Evolutionary conservation across 257 asterid species (phyloP).

Genomic region (Solanum acaule): DNA sequence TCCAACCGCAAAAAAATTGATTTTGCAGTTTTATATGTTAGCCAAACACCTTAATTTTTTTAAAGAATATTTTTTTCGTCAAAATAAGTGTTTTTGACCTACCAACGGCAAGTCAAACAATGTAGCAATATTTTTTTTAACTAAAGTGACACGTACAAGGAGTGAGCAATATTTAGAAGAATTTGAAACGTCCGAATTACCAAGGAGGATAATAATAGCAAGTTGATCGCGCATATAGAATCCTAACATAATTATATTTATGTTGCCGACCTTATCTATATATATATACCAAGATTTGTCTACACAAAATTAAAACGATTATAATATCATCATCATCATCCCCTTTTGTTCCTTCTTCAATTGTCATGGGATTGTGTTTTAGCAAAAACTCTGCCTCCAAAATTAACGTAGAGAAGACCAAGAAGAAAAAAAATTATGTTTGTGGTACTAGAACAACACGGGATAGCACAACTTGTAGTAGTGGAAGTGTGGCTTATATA

Average conservation of each 20-base stretch:
- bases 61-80: too few species aligned
- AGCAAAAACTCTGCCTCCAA: neutral
- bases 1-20: accelerated
- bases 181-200: neutral
- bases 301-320: neutral
- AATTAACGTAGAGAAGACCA: too few species aligned
- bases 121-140: too few species aligned
- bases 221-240: neutral
- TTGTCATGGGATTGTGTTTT: neutral
- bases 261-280: neutral
- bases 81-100: too few species aligned
- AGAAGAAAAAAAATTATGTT: neutral
- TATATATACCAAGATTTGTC: neutral
- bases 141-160: too few species aligned
- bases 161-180: too few species aligned
- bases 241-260: neutral
- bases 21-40: too few species aligned
- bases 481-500: neutral
- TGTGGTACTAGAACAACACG: neutral
- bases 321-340: neutral
- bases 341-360: neutral
- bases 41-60: too few species aligned
- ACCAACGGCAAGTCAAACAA: too few species aligned
- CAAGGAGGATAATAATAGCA: neutral
- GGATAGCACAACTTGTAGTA: neutral